phyloP scores from a whole-genome alignment of 2,329 filamentous ascomycete genomes.

The Coleophoma crateriformis region DNA sequence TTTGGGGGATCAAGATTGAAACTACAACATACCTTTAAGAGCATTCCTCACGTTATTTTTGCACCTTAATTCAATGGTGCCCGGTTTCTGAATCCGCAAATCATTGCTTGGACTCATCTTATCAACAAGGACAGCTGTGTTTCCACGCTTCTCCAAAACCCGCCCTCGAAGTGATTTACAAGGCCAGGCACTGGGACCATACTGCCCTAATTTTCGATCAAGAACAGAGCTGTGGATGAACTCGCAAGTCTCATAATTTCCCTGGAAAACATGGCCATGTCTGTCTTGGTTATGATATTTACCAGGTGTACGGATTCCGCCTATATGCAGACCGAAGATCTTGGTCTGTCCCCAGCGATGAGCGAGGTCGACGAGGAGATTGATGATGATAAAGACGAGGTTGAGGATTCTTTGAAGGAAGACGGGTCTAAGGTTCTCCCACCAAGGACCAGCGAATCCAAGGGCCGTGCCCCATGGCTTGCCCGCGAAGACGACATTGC shows the following conservation, averaged over 20 bases:
- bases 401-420: neutral
- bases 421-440: neutral
- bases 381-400: neutral
- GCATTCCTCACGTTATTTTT: neutral
- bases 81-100: neutral
- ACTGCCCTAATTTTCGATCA: neutral
- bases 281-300: neutral
- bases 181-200: neutral
- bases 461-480: neutral
- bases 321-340: neutral
- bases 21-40: neutral
- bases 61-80: neutral
- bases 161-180: neutral
- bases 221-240: neutral
- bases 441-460: neutral
- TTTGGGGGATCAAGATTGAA: neutral
- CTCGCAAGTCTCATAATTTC: neutral
- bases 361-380: neutral
- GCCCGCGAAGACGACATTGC: neutral
- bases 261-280: neutral
- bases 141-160: neutral
- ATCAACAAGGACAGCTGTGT: too few species aligned
- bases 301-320: neutral
- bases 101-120: neutral
- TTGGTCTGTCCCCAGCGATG: neutral